Evolutionary conservation across 176 grass and related monocot species (phyloP), one percentile per base, ranked within the genome.

Genomic region (Themeda triandra): DNA sequence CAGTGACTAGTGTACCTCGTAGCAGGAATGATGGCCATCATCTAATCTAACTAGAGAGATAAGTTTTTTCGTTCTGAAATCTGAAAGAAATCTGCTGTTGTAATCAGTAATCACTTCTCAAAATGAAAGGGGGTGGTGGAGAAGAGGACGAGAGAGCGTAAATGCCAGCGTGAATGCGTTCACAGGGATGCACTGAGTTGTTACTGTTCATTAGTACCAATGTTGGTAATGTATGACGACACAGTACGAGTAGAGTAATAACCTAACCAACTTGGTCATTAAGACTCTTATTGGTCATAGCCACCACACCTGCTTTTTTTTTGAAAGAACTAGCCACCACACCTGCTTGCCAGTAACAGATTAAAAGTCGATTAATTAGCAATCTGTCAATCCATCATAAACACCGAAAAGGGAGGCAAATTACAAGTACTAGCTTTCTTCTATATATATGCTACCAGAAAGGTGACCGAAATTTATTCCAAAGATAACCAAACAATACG

Each of bases 391-490:
- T 42, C 76, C 76, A 75, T 19, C 67, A 80, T 91, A 29, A 74
- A 89, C 37, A 44, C 73, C 78, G 62, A 56, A 86, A 66, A 73
- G 39, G 17, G 44, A 67, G 70, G 23, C 2, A 25, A 21, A 39
- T 60, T 27, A 13, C 65, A 54, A 28, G 45, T 18, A 63, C 19
- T 4, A 24, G 19, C 24, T 15, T n/a, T n/a, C n/a, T 53, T 14
- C 14, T 48, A 6, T n/a, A n/a, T n/a, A 58, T 58, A n/a, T 24
- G 54, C 46, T 13, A 63, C 46, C 44, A 27, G n/a, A 82, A 82
- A 77, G 35, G 65, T 80, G 7, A 46, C 25, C 10, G 24, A 41
- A 87, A 66, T 84, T 86, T 87, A 93, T 86, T 88, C 66, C 59
- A 84, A 66, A 33, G 48, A 68, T 72, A 28, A 23, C 27, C 59